Percentiles rank a stretch among this genome's conserved stretches.
Conservation (phyloP, 148 eudicot species). For the Nepenthes mirabilis region DNA sequence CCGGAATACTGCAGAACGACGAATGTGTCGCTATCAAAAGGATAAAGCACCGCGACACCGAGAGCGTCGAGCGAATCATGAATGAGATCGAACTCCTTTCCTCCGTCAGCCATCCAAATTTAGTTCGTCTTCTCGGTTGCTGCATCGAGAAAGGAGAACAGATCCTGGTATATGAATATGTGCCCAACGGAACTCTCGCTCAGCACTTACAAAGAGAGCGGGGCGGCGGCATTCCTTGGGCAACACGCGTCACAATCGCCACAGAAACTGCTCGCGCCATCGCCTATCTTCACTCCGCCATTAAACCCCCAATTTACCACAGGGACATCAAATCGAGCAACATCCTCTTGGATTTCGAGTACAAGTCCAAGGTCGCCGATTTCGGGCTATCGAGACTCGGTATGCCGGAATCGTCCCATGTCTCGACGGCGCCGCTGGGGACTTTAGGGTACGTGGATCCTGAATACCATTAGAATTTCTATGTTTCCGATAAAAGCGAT, state of each 20-base stretch:
- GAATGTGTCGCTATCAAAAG: slow-evolving; percentile 56
- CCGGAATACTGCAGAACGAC: slow-evolving; percentile 33
- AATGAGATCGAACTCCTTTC: slow-evolving; percentile 65
- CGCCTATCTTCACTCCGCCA: slow-evolving; percentile 48
- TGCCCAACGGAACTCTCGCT: slow-evolving; percentile 56
- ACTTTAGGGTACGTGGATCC: slow-evolving; percentile 76
- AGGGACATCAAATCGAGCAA: slow-evolving; percentile 71
- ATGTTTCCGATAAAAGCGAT: slow-evolving; percentile 13
- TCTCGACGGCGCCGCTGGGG: slow-evolving; percentile 72
- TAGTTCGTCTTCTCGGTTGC: slow-evolving; percentile 54
- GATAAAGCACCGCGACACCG: slow-evolving; percentile 30
- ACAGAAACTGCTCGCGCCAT: slow-evolving; percentile 58
- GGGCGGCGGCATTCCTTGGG: slow-evolving; percentile 35
- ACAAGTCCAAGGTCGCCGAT: slow-evolving; percentile 60
- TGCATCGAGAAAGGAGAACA: slow-evolving; percentile 43
- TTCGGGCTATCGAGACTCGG: slow-evolving; percentile 69
- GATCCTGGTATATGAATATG: slow-evolving; percentile 48
- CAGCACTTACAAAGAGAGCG: slow-evolving; percentile 39
- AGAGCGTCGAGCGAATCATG: slow-evolving; percentile 40
- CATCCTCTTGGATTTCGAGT: slow-evolving; percentile 48
- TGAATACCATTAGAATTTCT: slow-evolving; percentile 60
- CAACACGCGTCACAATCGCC: slow-evolving; percentile 39
- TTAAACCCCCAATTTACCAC: slow-evolving; percentile 60
- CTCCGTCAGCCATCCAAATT: slow-evolving; percentile 50
- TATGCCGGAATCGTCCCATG: slow-evolving; percentile 41